Evolutionary conservation across 202 grass and related monocot species (phyloP).

Genomic region (Dendrocalamus latiflorus): DNA sequence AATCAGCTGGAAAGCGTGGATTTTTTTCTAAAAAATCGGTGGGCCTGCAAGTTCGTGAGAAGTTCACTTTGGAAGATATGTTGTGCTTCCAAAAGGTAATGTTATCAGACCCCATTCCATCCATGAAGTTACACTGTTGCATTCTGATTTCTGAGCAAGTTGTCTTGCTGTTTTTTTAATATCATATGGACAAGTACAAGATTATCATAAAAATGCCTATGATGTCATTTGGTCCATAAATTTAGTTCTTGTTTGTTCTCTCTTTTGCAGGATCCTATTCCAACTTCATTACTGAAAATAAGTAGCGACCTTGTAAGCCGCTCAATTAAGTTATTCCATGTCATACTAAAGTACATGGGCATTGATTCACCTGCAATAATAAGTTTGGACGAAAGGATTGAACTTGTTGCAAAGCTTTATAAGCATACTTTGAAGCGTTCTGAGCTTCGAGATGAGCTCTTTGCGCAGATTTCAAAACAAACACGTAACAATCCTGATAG

Average conservation of each 20-base stretch:
- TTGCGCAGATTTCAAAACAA: conserved; percentile 95
- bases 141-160: conserved; percentile 10
- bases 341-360: conserved; percentile 96
- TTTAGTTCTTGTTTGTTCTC: conserved; percentile 17
- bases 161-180: background rate
- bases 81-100: conserved; percentile 97
- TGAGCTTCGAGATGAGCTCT: conserved; percentile 97
- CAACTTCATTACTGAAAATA: conserved; percentile 92
- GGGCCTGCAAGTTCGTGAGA: conserved; percentile 85
- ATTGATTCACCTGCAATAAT: conserved; percentile 73
- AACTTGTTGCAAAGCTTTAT: conserved; percentile 85
- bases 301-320: conserved; percentile 82
- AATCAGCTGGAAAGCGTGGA: no score
- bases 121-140: background rate
- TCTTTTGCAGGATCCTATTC: conserved; percentile 80
- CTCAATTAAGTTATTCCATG: conserved; percentile 87
- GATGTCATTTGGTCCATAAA: conserved; percentile 12
- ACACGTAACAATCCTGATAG: conserved; percentile 93
- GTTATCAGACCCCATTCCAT: background rate
- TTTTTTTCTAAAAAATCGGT: conserved; percentile 95
- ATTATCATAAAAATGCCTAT: background rate
- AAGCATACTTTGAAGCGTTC: conserved; percentile 95
- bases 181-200: background rate
- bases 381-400: conserved; percentile 83
- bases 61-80: conserved; percentile 98